Evolutionary conservation across 192 early-diverging fungal species (phyloP), one percentile per base, ranked within the genome.

Genomic region (Oehlia diaphana): DNA sequence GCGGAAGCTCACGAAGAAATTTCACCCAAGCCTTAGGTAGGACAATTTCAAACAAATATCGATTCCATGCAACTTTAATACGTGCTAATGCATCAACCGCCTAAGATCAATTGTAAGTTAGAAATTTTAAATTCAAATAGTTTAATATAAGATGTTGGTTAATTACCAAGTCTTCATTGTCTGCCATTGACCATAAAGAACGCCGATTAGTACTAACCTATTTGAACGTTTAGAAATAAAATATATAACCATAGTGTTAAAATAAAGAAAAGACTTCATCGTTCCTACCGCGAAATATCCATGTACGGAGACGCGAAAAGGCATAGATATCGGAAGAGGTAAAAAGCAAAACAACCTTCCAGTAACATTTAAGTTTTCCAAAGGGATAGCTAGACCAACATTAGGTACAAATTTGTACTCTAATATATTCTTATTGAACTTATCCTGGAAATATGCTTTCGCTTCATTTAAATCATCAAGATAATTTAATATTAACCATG

Each of bases 271-370:
- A 64, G 0, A 23, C 10, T 47, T 12, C 44, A 28, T 8, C 3
- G 10, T 26, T 9, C 63, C 70, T 44, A 85, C 81, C 5, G 84
- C 83, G 63, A 85, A 85, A 63, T 80, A 75, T 1, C 84, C 84
- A 37, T 85, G 80, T 50, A 85, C 82, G 63, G 83, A 83, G 16
- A 84, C 84, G 0, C 76, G 82, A 23, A 84, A 80, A 0, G 83
- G 83, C 0, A 81, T 61, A 31, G 64, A 42, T 23, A 82, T 80
- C 16, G 79, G 74, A 42, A 85, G 83, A 19, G 84, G 84, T 6
- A 85, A 49, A 58, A 85, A 85, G 16, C 84, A 85, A 37, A 84
- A 85, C 28, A 85, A 58, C 0, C 78, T n/a, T 1, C 76, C 83
- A 21, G 77, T 65, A 63, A 35, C 72, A n/a, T 61, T 26, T 4